Base-by-base conservation (phyloP, 2,329 filamentous ascomycete genomes). In the Colletotrichum aenigma region DNA sequence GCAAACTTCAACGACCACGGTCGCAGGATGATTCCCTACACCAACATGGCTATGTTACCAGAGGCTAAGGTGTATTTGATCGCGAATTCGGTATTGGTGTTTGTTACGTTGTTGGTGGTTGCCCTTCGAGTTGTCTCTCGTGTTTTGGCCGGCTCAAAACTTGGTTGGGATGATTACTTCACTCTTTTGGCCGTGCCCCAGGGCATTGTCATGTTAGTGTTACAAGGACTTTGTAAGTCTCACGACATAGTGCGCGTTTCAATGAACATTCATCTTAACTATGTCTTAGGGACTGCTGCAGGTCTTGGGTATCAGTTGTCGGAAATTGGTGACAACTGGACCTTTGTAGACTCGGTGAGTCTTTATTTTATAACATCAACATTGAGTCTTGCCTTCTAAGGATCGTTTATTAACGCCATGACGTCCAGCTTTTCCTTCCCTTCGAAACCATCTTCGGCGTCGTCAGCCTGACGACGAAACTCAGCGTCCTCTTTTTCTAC, bases 401-500 rank as follows among this genome's bases (percentile, higher is more conserved):
- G 9, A 26, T 1, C 0, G 7, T 32, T 2, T 18, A 16, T 28
- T 30, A 18, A 60, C n/a, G 3, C 1, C 56, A 60, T 7, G 24
- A 6, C 7, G 48, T 71, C 34, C 80, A 84, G 78, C 80, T 85
- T 65, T 83, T 85, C 74, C 80, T 86, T 34, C 79, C 82, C 9
- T 86, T 84, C 78, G 83, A 85, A 70, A 77, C 86, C 58, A 79
- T 85, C 62, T 87, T 84, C 78, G 78, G 83, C 6, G 76, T 82
- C 16, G 80, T 80, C 15, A 81, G 85, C 62, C 78, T 81, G 66
- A 84, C 84, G 28, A 81, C 84, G 70, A 87, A 87, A 71, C 78
- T 86, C 36, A 86, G 84, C 64, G 85, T 87, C 36, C 73, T 87
- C 55, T 80, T 82, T 52, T 87, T 87, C 77, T 87, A 87, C 74